These are phyloP conservation scores for Chlorophyllum brunneum DNA, from an alignment of 768 basidiomycete species.

Conservation along the genomic window DNA sequence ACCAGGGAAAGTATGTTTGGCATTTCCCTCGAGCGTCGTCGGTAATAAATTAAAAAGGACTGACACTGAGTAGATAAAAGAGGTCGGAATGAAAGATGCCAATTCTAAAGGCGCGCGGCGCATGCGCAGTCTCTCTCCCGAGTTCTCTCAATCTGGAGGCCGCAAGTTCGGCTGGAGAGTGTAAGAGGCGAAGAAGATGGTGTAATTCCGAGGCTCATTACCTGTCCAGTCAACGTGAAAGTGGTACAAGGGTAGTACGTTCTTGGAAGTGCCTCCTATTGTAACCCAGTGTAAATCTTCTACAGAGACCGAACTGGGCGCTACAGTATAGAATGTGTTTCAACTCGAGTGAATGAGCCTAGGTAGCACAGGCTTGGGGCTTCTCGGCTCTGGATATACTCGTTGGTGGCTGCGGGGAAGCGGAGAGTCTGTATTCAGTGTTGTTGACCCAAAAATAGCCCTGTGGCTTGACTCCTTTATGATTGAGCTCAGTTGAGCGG, in stretches of 20 bases:
- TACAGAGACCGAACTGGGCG: constrained; percentile 9
- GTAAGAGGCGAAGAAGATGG: no score
- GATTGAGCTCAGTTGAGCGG: background rate
- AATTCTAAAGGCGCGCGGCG: no score
- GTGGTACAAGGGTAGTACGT: background rate
- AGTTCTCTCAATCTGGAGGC: no score
- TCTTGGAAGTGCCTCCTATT: background rate
- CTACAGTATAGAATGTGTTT: background rate
- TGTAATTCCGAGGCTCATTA: no score
- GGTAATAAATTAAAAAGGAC: no score
- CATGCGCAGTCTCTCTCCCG: no score
- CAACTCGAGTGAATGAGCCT: background rate
- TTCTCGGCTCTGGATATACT: background rate
- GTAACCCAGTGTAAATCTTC: background rate
- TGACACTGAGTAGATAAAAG: no score
- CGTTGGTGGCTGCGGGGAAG: constrained; percentile 8
- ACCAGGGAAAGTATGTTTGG: no score
- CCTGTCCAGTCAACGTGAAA: background rate
- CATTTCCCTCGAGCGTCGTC: no score
- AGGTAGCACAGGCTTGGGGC: background rate
- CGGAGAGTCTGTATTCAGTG: background rate
- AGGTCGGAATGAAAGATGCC: no score
- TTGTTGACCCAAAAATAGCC: background rate
- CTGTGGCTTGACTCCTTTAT: background rate
- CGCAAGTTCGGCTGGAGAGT: no score